Base-by-base conservation (phyloP, 192 early-diverging fungal species). In the Radiomyces spectabilis region DNA sequence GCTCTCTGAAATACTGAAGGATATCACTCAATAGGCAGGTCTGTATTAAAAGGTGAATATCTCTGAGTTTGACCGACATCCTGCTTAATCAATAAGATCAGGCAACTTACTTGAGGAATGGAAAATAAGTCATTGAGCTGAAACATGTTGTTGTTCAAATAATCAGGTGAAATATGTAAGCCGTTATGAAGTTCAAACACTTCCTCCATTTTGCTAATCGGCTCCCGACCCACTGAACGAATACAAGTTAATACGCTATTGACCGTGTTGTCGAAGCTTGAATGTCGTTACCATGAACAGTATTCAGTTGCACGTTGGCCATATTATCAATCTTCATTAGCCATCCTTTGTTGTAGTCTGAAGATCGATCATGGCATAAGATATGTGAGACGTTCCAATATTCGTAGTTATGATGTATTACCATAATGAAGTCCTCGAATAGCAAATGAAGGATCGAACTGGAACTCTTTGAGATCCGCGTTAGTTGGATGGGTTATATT, bases 101-200 rank as follows among this genome's bases (percentile, higher is more conserved):
- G 21, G 26, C 37, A 50, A 30, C 29, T n/a, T n/a, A n/a, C n/a
- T n/a, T 64, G 62, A 0, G 82, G 82, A 22, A 78, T 65, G 10
- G 72, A 75, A 38, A 82, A 84, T 7, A 84, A 49, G 48, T 84
- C 82, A 29, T 80, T 82, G 24, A 84, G 51, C 24, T 84, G 82
- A 55, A 70, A 72, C 47, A 82, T 73, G 19, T 84, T 79, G 13
- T 57, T 56, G 21, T 62, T 65, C 5, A 75, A 55, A 53, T 84
- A 84, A 54, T 76, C 68, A 1, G 74, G 78, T 8, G 82, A 64
- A 33, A 84, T 65, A 39, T 84, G 82, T 16, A 71, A 63, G 12
- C 82, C 80, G 22, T 71, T 63, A 42, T 84, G 82, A 42, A 76
- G 54, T 27, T 72, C 63, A 52, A 72, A 71, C 0, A 83, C 72